phyloP scores from a whole-genome alignment of 345 rosid genomes.

The Passiflora organensis region DNA sequence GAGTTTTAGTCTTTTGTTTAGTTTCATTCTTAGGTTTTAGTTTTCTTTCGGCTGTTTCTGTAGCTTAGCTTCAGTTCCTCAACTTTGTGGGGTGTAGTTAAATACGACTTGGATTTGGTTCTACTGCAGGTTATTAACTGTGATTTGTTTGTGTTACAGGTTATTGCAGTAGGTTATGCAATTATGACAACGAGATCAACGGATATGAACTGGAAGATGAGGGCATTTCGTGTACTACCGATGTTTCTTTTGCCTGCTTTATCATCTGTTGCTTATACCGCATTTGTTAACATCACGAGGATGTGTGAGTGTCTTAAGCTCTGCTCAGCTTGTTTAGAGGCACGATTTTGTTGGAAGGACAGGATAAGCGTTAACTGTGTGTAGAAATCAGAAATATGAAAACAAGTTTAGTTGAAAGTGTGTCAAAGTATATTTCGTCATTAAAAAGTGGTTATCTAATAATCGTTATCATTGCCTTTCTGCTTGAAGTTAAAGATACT shows the following conservation, averaged over 20 bases:
- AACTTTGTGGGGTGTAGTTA: no score
- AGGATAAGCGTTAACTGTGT: no score
- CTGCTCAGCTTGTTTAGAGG: background rate
- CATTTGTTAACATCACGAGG: slow-evolving; percentile 46
- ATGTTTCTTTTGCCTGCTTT: slow-evolving; percentile 68
- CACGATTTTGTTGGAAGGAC: no score
- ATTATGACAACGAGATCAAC: slow-evolving; percentile 51
- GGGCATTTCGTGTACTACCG: slow-evolving; percentile 58
- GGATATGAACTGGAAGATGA: slow-evolving; percentile 65
- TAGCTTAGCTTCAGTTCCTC: no score
- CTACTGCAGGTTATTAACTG: background rate
- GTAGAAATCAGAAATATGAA: no score
- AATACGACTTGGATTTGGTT: background rate
- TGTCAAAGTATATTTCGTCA: no score
- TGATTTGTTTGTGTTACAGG: slow-evolving; percentile 21
- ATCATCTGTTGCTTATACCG: slow-evolving; percentile 46
- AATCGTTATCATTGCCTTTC: no score
- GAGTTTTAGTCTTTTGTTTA: no score
- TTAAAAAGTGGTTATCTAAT: no score
- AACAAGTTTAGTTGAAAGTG: no score
- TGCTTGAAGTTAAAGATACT: no score
- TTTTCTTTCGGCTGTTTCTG: no score
- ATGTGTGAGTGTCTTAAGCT: slow-evolving; percentile 43
- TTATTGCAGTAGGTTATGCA: slow-evolving; percentile 64
- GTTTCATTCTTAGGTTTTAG: background rate